Evolutionary conservation across 139 green algal genomes (phyloP), one percentile per base, ranked within the genome.

Genomic region (Asterochloris sp.): DNA sequence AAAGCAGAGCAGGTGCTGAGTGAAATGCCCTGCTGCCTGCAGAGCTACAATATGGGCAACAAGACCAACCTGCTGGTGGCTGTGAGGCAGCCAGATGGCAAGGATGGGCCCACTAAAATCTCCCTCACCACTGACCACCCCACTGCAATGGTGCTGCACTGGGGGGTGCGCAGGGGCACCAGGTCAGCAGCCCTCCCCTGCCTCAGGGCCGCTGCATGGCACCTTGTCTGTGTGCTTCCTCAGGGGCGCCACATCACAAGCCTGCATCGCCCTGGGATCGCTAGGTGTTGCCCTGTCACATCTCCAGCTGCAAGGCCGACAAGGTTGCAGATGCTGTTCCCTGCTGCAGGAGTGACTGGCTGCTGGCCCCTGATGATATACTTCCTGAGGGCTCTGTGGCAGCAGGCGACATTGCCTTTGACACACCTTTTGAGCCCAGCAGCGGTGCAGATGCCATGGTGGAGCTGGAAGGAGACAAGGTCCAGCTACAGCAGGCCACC

Each of bases 71-170:
- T 98, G 86, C 86, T 98, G 76, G 93, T 86, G 67, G 88, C 93
- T 60, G 93, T 97, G 74, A 82, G 86, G 17, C 89, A 92, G 81
- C 84, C 82, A 2, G 84, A 86, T 17, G 84, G 85, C 29, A 69
- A 83, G 47, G 83, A 82, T 62, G 83, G 84, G 12, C 19, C 78
- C 77, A 88, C 76, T 12, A 71, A 77, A 6, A 83, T 96, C 17
- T 88, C 74, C 27, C 80, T 98, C 17, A 92, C 92, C 60, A 96
- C 94, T 10, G 93, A 97, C 85, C 85, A 76, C 86, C 90, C 60
- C 82, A 64, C 86, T 16, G 69, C 89, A 0, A 28, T 95, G 23
- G 86, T 97, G 64, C 84, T 98, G 88, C 95, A 98, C 88, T 98
- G 95, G 95, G 95, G 94, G 13, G 89, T 95, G 23, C 85, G 84